Conservation (phyloP, 768 basidiomycete genomes). For the Lactarius akahatsu region DNA sequence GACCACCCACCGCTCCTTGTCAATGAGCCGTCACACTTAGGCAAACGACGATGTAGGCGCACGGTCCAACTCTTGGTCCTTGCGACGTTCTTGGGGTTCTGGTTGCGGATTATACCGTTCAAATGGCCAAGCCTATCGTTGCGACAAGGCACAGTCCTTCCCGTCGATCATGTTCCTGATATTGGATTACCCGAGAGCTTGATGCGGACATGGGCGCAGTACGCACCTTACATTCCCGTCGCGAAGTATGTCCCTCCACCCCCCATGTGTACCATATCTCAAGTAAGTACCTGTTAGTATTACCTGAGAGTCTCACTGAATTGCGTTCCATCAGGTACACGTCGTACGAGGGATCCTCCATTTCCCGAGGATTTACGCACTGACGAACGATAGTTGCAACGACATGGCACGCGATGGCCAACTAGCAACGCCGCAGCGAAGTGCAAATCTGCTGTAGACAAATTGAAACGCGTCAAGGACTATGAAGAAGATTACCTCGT, state of each 20-base stretch:
- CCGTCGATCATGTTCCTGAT: constrained; percentile 9
- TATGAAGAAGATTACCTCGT: constrained; percentile 48
- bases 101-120: constrained; percentile 36
- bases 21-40: not conserved
- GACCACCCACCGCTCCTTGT: not conserved
- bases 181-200: constrained; percentile 21
- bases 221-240: constrained; percentile 58
- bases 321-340: constrained; percentile 46
- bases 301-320: not conserved
- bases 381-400: constrained; percentile 54
- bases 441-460: constrained; percentile 51
- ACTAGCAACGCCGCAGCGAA: constrained; percentile 47
- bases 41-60: not conserved
- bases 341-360: constrained; percentile 44
- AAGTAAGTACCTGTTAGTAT: constrained; percentile 40
- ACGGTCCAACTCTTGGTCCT: not conserved
- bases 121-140: not conserved
- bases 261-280: constrained; percentile 50
- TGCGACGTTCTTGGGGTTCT: constrained; percentile 2
- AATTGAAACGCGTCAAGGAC: constrained; percentile 48
- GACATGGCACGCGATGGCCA: constrained; percentile 80
- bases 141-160: constrained; percentile 39
- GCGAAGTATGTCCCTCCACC: constrained; percentile 49
- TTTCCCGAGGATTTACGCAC: not conserved
- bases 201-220: constrained; percentile 50